Evolutionary conservation across 2,329 filamentous ascomycete genomes (phyloP).

Genomic region (Metarhizium sp.): DNA sequence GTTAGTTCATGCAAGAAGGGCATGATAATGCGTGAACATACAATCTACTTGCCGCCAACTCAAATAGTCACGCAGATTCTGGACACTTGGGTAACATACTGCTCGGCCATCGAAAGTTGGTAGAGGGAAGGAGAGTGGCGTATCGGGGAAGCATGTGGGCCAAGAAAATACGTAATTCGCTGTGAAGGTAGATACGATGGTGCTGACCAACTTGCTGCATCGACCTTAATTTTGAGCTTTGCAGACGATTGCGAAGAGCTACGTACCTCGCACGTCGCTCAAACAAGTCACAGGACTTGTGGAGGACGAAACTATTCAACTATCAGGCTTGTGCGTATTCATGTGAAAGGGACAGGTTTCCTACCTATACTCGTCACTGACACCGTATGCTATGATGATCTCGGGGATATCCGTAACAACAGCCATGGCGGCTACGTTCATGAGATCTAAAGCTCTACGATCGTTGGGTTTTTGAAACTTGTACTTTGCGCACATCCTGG

Average conservation of each 20-base stretch:
- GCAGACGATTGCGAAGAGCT: background rate
- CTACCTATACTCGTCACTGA: constrained; percentile 88
- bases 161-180: constrained; percentile 81
- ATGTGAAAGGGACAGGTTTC: background rate
- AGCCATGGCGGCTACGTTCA: constrained; percentile 85
- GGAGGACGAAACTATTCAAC: constrained; percentile 67
- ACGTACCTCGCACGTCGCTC: constrained; percentile 69
- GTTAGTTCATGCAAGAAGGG: constrained; percentile 14
- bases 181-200: constrained; percentile 87
- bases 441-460: constrained; percentile 73
- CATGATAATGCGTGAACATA: constrained; percentile 31
- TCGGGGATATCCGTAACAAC: constrained; percentile 80
- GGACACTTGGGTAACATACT: constrained; percentile 75
- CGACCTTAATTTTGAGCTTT: background rate
- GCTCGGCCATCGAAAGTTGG: constrained; percentile 91
- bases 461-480: constrained; percentile 90
- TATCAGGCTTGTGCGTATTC: constrained; percentile 3
- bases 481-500: constrained; percentile 73
- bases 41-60: constrained; percentile 97
- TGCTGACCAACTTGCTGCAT: constrained; percentile 76
- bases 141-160: constrained; percentile 65
- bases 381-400: constrained; percentile 79
- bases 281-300: constrained; percentile 73
- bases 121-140: constrained; percentile 59
- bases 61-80: constrained; percentile 87